Base-by-base conservation (phyloP, 805 yeast genomes). In the Tetrapisispora fleetii region DNA sequence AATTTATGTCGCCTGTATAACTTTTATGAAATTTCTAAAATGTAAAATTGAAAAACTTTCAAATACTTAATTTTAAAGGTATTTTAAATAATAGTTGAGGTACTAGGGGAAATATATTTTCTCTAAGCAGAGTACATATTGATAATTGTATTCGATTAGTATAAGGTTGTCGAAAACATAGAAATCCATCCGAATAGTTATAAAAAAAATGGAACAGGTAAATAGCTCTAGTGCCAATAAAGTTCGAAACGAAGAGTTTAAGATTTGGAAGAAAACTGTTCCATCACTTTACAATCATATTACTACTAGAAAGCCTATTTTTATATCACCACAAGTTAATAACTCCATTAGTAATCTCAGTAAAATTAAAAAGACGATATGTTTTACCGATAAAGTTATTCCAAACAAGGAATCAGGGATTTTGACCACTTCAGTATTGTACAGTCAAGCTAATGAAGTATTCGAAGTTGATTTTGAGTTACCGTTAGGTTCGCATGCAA, bases 251-350 rank as follows among this genome's bases (percentile, higher is more conserved):
- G 95, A 85, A 64, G 93, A 85, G 67, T 84, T 76, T 71, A 79
- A 79, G 56, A 77, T 73, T 18, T 87, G 96, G 96, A 87, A 86
- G 63, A 85, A 86, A 58, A 77, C 91, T 1, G 82, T 85, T 14
- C 95, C 95, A 3, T 70, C 85, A 54, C 69, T 87, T 51, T 87
- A 87, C 64, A 58, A 62, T 44, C 67, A 65, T 43, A 63, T 65
- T 16, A 57, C 64, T 7, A 59, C 70, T 17, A 63, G 68, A 21
- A 69, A 63, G 43, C 68, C 74, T 6, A 66, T 63, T 47, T 61
- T 65, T 16, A 5, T 24, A 7, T 36, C 45, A 18, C 40, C 48
- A 13, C 49, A 47, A n/a, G 22, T 10, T 16, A 36, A 27, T 22
- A 60, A 64, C 6, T 55, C 59, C 16, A 52, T 53, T 39, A 58